A percentile compares a stretch with the other conserved stretches of the same genome.
These are phyloP conservation scores for Collariella sp. DNA, from an alignment of 495 filamentous ascomycete species.

Conservation along the genomic window DNA sequence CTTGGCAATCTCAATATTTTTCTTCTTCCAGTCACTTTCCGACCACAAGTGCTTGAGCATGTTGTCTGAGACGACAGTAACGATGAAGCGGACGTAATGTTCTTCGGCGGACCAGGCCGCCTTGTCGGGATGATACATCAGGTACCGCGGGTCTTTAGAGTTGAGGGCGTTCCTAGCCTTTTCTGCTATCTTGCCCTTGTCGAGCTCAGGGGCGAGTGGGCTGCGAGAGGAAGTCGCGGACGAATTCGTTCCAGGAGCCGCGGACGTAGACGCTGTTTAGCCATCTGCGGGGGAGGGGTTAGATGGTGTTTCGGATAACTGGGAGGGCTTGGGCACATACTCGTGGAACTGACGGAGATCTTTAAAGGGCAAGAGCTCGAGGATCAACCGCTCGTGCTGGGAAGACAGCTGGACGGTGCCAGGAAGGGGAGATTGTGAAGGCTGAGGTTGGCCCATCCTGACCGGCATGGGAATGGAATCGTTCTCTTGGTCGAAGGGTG, in stretches of 20 bases:
- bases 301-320: not conserved
- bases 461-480: not conserved
- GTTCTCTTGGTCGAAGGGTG: not conserved
- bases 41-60: constrained; percentile 22
- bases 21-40: constrained; percentile 23
- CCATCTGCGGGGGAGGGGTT: constrained; percentile 9
- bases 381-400: constrained; percentile 28
- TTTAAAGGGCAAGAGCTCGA: constrained; percentile 28
- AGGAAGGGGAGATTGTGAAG: not conserved
- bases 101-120: constrained; percentile 23
- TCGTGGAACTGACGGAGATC: constrained; percentile 22
- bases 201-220: constrained; percentile 17
- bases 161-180: constrained; percentile 22
- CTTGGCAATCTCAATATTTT: constrained; percentile 15
- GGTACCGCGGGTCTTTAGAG: constrained; percentile 16
- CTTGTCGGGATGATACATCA: constrained; percentile 26
- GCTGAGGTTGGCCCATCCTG: constrained; percentile 16
- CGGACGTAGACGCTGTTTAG: constrained; percentile 21
- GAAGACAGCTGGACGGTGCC: constrained; percentile 2
- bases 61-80: constrained; percentile 23
- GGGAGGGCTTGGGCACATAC: constrained; percentile 1
- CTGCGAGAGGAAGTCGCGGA: constrained; percentile 21
- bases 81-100: constrained; percentile 28
- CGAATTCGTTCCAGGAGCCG: constrained; percentile 26
- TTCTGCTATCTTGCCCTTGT: constrained; percentile 21